Percentiles rank a stretch among this genome's conserved stretches.
phyloP scores from a whole-genome alignment of 495 filamentous ascomycete genomes.

The Hypoxylon fragiforme region DNA sequence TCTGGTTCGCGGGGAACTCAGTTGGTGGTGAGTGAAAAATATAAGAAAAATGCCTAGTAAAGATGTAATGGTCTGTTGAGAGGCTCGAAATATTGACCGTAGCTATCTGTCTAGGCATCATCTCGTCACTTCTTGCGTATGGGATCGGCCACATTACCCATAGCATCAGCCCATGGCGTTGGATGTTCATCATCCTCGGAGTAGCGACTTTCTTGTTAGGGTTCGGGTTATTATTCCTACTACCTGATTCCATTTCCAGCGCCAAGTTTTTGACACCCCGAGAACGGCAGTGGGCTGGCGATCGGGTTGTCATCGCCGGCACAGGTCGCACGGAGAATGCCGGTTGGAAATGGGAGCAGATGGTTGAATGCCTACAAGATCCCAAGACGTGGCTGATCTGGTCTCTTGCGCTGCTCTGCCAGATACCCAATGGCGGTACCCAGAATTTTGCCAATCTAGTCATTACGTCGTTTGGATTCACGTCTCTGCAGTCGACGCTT shows the following conservation, averaged over 20 bases:
- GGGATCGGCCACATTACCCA: conserved; percentile 47
- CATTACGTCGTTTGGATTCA: conserved; percentile 47
- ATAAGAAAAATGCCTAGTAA: too few species aligned
- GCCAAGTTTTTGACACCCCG: conserved; percentile 36
- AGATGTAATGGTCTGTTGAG: background rate
- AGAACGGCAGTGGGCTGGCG: conserved; percentile 38
- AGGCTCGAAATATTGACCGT: conserved; percentile 1
- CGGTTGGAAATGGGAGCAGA: conserved; percentile 42
- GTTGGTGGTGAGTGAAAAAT: conserved; percentile 27
- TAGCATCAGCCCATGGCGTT: conserved; percentile 38
- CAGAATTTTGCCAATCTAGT: conserved; percentile 48
- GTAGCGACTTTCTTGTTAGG: conserved; percentile 38
- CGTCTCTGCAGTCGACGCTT: conserved; percentile 42
- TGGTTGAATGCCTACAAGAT: conserved; percentile 43
- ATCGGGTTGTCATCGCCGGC: conserved; percentile 43
- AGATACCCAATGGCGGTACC: conserved; percentile 52
- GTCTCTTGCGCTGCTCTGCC: conserved; percentile 42
- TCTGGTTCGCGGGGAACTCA: conserved; percentile 48
- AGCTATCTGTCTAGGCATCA: conserved; percentile 30
- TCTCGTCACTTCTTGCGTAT: conserved; percentile 51
- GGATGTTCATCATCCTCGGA: conserved; percentile 45
- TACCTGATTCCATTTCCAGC: conserved; percentile 38
- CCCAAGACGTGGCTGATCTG: conserved; percentile 51
- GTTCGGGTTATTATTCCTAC: conserved; percentile 34
- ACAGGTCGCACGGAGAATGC: conserved; percentile 41